Evolutionary conservation across 2,329 filamentous ascomycete genomes (phyloP), one percentile per base, ranked within the genome.

Genomic region (Aspergillus arachidicola): DNA sequence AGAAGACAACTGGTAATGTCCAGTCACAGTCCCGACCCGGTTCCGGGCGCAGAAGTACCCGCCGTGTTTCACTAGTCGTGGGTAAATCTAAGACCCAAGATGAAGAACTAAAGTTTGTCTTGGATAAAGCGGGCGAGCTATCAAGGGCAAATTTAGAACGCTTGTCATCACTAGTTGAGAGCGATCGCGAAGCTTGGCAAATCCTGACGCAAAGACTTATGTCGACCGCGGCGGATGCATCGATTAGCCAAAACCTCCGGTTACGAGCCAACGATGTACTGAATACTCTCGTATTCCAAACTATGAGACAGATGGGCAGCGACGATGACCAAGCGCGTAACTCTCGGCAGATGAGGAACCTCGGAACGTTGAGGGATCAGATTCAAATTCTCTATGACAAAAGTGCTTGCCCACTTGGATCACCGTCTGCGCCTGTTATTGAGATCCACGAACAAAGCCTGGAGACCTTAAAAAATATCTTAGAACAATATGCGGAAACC

Each of bases 401-500:
- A 11, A 81, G 85, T 34, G 81, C 85, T 2, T 80, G 84, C 11
- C 79, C 79, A 1, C 86, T 86, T 2, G 85, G 90, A 0, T 81
- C 86, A 2, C 85, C 83, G 12, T 86, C 88, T 59, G 79, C 87
- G 0, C 88, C 87, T 0, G 90, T 95, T 68, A 81, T 92, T 21
- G 91, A 95, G 60, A 91, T 96, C 19, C 93, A 97, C 74, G 89
- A 89, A 66, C 87, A 91, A 59, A 84, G 92, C 28, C 84, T 97
- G 1, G 92, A 96, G 67, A 90, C 91, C 0, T 81, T 97, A 7
- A 93, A 93, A 75, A 89, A 85, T 60, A 87, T 97, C 23, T 84
- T 99, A 2, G 94, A 98, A 72, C 90, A 93, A 66, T 94, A 91
- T 69, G 95, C 94, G 10, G 94, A 99, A 73, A 89, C 87, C 0